A percentile compares a stretch with the other conserved stretches of the same genome.
phyloP scores from a whole-genome alignment of 2,329 filamentous ascomycete genomes.

The Sarocladium strictum region DNA sequence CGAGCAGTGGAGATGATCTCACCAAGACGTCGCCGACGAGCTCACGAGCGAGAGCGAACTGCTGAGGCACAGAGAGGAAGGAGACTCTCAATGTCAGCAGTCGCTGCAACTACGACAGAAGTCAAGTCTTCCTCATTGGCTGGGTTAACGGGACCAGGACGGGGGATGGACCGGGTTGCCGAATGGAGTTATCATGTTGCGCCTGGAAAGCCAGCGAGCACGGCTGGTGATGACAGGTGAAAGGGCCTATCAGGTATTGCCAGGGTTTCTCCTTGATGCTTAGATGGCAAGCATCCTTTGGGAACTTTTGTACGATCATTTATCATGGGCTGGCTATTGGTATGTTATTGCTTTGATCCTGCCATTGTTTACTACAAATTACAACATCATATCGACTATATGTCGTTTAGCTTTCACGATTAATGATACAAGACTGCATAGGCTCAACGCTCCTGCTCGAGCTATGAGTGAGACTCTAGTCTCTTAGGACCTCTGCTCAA shows the following conservation, averaged over 20 bases:
- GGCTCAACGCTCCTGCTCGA: too few relatives aligned
- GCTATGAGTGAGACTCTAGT: too few relatives aligned
- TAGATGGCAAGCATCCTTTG: too few relatives aligned
- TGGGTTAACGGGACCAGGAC: slow-evolving; percentile 37
- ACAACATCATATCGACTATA: too few relatives aligned
- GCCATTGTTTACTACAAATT: neutral
- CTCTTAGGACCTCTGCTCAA: too few relatives aligned
- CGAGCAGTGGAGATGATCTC: neutral
- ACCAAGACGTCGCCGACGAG: neutral
- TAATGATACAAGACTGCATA: too few relatives aligned
- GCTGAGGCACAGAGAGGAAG: neutral
- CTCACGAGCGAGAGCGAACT: neutral
- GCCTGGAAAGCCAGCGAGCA: slow-evolving; percentile 31
- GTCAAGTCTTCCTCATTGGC: slow-evolving; percentile 37
- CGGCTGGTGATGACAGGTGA: neutral
- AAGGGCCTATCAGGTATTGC: neutral
- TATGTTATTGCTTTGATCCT: too few relatives aligned
- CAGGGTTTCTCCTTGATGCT: too few relatives aligned
- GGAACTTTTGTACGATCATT: neutral
- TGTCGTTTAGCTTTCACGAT: too few relatives aligned
- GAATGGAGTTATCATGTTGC: slow-evolving; percentile 45
- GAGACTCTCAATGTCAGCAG: neutral
- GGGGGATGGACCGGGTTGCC: slow-evolving; percentile 40
- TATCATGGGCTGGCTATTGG: neutral
- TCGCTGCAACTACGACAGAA: slow-evolving; percentile 2